Evolutionary conservation across 2,329 filamentous ascomycete species (phyloP).

Genomic region (Botryosphaeria dothidea): DNA sequence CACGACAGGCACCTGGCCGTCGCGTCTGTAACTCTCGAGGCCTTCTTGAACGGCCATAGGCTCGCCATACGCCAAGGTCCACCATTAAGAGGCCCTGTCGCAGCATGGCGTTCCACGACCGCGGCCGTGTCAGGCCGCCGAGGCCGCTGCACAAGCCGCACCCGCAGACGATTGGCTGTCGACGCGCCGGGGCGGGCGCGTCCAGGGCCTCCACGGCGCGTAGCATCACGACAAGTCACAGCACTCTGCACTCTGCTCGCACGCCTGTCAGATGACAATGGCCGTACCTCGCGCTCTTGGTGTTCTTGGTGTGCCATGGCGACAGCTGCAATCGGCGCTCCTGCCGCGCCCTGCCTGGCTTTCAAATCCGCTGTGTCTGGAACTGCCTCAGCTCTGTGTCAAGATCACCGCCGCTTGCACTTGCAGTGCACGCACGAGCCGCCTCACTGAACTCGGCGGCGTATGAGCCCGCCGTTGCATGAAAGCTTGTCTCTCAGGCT

Average conservation of each 20-base stretch:
- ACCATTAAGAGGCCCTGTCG: constrained; percentile 12
- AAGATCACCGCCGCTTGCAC: neutral
- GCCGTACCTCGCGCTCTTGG: constrained; percentile 10
- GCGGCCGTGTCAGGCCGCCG: constrained; percentile 17
- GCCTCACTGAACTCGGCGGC: neutral
- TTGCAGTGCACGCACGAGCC: neutral
- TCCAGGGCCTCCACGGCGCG: constrained; percentile 10
- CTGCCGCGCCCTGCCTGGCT: neutral
- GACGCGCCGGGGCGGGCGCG: constrained; percentile 3
- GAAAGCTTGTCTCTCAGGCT: constrained; percentile 10
- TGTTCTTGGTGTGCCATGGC: constrained; percentile 5
- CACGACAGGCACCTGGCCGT: constrained; percentile 7
- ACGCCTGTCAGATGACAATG: neutral
- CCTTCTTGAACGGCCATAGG: constrained; percentile 15
- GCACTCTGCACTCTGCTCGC: neutral
- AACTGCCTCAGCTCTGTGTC: constrained; percentile 12
- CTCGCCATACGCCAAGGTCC: constrained; percentile 1
- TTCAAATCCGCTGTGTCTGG: constrained; percentile 6
- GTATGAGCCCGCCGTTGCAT: neutral
- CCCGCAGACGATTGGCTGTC: neutral
- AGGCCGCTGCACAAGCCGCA: neutral
- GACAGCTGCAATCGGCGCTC: neutral
- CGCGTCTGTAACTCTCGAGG: constrained; percentile 12
- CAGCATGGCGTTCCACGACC: constrained; percentile 19
- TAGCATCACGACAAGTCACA: constrained; percentile 19